Conservation (phyloP, 352 stramenopile genomes). For the Aphanomyces cochlioides region DNA sequence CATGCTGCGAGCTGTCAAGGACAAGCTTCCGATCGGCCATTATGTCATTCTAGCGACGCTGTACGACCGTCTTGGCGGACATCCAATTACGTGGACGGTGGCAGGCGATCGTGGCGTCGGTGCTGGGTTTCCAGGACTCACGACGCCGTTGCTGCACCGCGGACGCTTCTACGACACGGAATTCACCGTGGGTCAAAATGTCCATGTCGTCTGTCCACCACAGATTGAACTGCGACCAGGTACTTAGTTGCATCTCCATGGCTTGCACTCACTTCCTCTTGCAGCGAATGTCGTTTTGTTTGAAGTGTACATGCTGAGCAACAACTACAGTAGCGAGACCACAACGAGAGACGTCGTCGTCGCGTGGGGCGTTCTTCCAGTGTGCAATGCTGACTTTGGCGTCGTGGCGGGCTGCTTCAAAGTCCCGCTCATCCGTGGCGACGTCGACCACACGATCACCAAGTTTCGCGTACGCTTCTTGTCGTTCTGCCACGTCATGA, state of each 20-base stretch:
- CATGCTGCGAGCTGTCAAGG: slow-evolving; percentile 73
- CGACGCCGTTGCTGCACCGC: slow-evolving; percentile 66
- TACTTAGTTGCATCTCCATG: slow-evolving; percentile 54
- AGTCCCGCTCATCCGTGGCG: slow-evolving; percentile 75
- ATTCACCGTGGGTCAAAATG: slow-evolving; percentile 65
- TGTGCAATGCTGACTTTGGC: slow-evolving; percentile 57
- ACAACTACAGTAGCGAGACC: slow-evolving; percentile 12
- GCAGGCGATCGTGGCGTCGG: slow-evolving; percentile 28
- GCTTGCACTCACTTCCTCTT: slow-evolving; percentile 24
- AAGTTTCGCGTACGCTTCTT: slow-evolving; percentile 44
- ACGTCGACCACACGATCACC: slow-evolving; percentile 77
- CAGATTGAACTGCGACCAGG: slow-evolving; percentile 51
- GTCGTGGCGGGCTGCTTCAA: slow-evolving; percentile 77
- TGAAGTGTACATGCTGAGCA: slow-evolving; percentile 43
- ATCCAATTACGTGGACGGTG: slow-evolving; percentile 26
- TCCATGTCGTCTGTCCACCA: slow-evolving; percentile 76
- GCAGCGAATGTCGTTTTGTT: slow-evolving; percentile 43
- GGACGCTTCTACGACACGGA: slow-evolving; percentile 84
- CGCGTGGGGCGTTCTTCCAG: slow-evolving; percentile 77
- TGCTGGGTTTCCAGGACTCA: slow-evolving; percentile 40
- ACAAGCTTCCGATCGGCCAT: slow-evolving; percentile 69
- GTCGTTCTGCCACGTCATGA: neutral
- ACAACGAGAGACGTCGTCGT: slow-evolving; percentile 60
- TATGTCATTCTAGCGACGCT: slow-evolving; percentile 83
- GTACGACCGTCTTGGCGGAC: slow-evolving; percentile 78